Base-by-base conservation (phyloP, 306 rosid species). In the Senna siamea region DNA sequence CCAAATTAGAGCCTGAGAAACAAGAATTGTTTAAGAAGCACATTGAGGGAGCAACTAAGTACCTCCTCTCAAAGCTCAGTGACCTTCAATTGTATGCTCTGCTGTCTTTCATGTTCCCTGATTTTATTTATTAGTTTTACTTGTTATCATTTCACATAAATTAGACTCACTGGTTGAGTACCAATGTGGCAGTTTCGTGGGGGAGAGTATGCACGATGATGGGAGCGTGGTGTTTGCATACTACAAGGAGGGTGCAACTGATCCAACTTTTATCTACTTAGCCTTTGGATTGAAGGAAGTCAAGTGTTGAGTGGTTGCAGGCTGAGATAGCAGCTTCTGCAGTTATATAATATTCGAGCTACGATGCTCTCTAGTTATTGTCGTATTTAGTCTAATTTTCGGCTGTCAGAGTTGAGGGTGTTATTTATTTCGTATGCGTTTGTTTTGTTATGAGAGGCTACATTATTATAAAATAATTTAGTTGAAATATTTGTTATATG, bases 141-240 rank as follows among this genome's bases (percentile, higher is more conserved):
- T 32, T 37, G 9, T 30, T 19, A 60, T 18, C 30, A 73, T 63
- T 19, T 15, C 26, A 28, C 43, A 38, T 70, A 66, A 56, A 17
- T 35, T 20, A 12, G 52, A 6, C 17, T 75, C 6, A 66, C 69
- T 59, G 23, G 28, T 73, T 32, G 7, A 2, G 14, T 12, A 32
- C 68, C n/a, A 17, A 47, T 62, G 9, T 70, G 65, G 83, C 92
- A 94, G 99, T 77, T 94, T 92, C 37, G 99, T 94, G 6, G 99
- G 98, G 19, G 99, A 94, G 84, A 88, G 99, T 57, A 94, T 94
- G 96, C 83, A 77, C 4, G 99, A 94, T 66, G 97, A 94, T 80
- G 82, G 82, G 0, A 7, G 74, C 30, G 22, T 92, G 34, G 99
- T 94, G n/a, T 89, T 89, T 55, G 99, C 99, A 5, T 89, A 92